phyloP scores from a whole-genome alignment of 73 alveolate genomes.

The Uronychia setigera region DNA sequence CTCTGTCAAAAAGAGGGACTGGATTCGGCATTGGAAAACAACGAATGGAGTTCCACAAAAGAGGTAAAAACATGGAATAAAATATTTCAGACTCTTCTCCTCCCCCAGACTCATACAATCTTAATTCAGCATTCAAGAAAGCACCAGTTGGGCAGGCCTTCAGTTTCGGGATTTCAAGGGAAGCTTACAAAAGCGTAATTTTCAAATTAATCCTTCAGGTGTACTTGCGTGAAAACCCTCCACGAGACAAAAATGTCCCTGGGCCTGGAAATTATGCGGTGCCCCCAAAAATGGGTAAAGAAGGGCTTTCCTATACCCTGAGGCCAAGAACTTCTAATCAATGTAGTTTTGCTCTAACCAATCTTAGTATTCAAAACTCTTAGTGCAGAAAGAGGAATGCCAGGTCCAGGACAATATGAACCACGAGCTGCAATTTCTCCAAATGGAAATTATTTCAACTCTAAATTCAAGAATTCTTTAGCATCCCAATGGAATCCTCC shows the following conservation, averaged over 20 bases:
- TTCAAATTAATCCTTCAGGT: conserved; percentile 22
- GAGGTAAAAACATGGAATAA: conserved; percentile 14
- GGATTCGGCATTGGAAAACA: conserved; percentile 65
- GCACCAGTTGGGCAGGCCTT: conserved; percentile 50
- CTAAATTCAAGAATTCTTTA: conserved; percentile 62
- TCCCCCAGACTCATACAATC: conserved; percentile 50
- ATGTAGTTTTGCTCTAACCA: conserved; percentile 1
- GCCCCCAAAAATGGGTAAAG: conserved; percentile 45
- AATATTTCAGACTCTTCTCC: conserved; percentile 40
- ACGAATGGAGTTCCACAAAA: not conserved
- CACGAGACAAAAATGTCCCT: conserved; percentile 68
- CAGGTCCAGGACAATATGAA: conserved; percentile 84
- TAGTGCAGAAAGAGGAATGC: conserved; percentile 5
- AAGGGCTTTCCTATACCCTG: conserved; percentile 38
- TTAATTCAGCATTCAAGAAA: conserved; percentile 36
- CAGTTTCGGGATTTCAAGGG: conserved; percentile 66
- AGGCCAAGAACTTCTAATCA: conserved; percentile 50
- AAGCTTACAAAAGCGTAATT: conserved; percentile 24
- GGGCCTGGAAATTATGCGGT: conserved; percentile 76
- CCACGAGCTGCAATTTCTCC: conserved; percentile 61
- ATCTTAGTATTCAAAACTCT: conserved; percentile 20
- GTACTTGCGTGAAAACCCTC: conserved; percentile 40
- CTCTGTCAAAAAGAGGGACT: conserved; percentile 45
- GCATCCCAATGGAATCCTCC: conserved; percentile 66
- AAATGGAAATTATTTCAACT: conserved; percentile 62